Conservation (phyloP, 805 yeast species). For the Dipodascus geniculatus region DNA sequence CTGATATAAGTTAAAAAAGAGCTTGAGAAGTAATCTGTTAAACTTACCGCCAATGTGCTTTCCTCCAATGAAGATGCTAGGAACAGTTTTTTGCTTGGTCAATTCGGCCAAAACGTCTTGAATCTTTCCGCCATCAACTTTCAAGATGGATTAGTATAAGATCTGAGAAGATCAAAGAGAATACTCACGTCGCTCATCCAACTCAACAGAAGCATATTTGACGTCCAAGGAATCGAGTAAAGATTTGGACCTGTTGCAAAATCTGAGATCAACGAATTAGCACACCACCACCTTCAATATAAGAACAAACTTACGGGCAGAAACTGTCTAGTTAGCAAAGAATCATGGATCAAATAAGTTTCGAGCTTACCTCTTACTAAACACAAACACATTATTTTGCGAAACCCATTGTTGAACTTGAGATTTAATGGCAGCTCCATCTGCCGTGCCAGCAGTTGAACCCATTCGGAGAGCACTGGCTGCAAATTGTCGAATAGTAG, state of each 20-base stretch:
- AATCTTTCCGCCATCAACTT: slow-evolving; percentile 66
- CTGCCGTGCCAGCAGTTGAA: background rate
- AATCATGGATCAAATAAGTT: background rate
- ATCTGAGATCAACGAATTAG: background rate
- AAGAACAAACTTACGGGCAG: slow-evolving; percentile 57
- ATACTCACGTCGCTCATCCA: slow-evolving; percentile 1
- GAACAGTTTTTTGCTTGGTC: slow-evolving; percentile 91
- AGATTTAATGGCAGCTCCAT: background rate
- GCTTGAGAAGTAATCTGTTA: background rate
- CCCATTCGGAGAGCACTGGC: background rate
- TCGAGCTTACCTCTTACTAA: slow-evolving; percentile 1
- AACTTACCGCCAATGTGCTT: slow-evolving; percentile 78
- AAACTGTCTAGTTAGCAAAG: background rate
- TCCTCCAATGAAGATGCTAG: slow-evolving; percentile 82
- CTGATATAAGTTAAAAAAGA: background rate
- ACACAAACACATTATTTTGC: slow-evolving; percentile 13
- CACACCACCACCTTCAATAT: background rate
- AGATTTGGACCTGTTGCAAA: slow-evolving; percentile 3
- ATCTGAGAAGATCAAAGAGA: background rate
- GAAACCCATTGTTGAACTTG: slow-evolving; percentile 13
- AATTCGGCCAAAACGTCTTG: slow-evolving; percentile 68
- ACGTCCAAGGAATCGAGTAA: background rate
- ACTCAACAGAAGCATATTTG: background rate
- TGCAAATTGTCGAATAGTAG: slow-evolving; percentile 1
- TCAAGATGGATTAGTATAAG: slow-evolving; percentile 2